Conservation (phyloP, 129 eudicot genomes). For the Helianthus tuberosus region DNA sequence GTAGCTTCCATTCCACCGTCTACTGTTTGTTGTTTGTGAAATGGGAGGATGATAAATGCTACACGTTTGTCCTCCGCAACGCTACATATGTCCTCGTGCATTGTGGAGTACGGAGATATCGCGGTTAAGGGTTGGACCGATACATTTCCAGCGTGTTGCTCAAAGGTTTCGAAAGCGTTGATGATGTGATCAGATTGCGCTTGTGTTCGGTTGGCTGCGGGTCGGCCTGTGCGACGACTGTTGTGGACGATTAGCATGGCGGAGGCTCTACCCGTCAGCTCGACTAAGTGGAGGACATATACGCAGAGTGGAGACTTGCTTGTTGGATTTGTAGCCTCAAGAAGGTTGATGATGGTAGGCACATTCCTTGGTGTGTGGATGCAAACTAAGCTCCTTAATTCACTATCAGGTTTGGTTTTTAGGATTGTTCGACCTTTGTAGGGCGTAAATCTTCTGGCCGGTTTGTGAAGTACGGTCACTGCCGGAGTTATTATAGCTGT, state of each 20-base stretch:
- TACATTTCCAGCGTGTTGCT: conserved; percentile 48
- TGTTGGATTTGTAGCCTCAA: conserved; percentile 73
- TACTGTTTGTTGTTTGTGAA: conserved; percentile 88
- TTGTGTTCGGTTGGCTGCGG: conserved; percentile 71
- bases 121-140: conserved; percentile 83
- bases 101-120: conserved; percentile 80
- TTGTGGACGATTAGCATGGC: conserved; percentile 90
- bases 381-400: conserved; percentile 62
- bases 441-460: conserved; percentile 51
- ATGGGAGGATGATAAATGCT: conserved; percentile 71
- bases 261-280: conserved; percentile 86
- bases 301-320: conserved; percentile 61
- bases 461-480: conserved; percentile 67
- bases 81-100: conserved; percentile 85
- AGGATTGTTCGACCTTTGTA: conserved; percentile 72
- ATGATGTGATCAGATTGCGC: conserved; percentile 86
- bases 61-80: conserved; percentile 84
- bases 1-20: conserved; percentile 89
- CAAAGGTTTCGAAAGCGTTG: conserved; percentile 81
- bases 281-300: conserved; percentile 77
- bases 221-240: conserved; percentile 57
- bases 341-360: conserved; percentile 81
- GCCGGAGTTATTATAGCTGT: conserved; percentile 64
- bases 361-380: conserved; percentile 80
- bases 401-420: conserved; percentile 49